Evolutionary conservation across 192 early-diverging fungal genomes (phyloP), one percentile per base, ranked within the genome.

Genomic region (Coemansia aciculifera): DNA sequence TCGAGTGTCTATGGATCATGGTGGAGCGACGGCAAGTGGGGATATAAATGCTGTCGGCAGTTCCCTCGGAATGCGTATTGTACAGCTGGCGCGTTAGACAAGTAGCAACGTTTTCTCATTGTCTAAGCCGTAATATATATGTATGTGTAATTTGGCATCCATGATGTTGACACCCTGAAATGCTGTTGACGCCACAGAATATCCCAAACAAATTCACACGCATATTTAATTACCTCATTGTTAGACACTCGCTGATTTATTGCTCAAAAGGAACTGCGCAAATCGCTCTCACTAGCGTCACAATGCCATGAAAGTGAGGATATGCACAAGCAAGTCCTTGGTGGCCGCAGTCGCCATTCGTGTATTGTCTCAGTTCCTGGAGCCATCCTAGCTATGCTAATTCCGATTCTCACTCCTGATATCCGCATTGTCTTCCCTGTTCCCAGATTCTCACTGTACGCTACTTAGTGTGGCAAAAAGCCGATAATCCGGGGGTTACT

Each of bases 21-120:
- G 74, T 99, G 98, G 98, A 83, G 86, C 31, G 91, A 94, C 72
- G 94, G 94, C 9, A 85, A 89, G 46, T 99, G 96, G 98, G 98
- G 98, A 23, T 99, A 96, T 84, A 85, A 86, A 42, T 99, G 98
- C 72, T 99, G 98, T 77, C 90, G 88, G 44, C 88, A 90, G 38
- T 87, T 90, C 52, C 69, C 88, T 39, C 83, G 89, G 56, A 94
- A 90, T 64, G 87, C 94, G 15, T 98, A 98, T 77, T 99, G 98
- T 70, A 95, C 92, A 7, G 74, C 64, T 21, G 59, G 36, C 19
- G 19, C 32, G 10, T 17, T 39, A 37, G 36, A 38, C 19, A 60
- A 23, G 17, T 60, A 60, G 59, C 7, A n/a, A 38, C 15, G 9
- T 23, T 0, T 9, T 9, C 5, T 5, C 13, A 19, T 46, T 46